A percentile compares a stretch with the other conserved stretches of the same genome.
Evolutionary conservation across 2,329 filamentous ascomycete genomes (phyloP).

Genomic region (Monosporascus sp.): DNA sequence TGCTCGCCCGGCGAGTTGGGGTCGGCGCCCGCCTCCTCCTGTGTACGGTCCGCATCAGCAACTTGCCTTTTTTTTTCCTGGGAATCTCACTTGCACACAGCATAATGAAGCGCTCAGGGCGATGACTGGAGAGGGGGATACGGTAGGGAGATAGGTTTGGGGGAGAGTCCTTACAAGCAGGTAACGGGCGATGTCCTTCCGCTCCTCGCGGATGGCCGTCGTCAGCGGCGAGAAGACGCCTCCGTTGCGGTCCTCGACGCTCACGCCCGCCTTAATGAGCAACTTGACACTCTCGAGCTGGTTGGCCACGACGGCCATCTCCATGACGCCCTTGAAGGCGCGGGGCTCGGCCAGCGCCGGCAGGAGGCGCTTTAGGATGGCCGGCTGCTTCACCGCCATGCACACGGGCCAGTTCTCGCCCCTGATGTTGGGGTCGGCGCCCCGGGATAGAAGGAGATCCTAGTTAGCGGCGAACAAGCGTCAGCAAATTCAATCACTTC

Average conservation of each 20-base stretch:
- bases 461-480: background rate
- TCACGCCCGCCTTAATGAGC: conserved; percentile 58
- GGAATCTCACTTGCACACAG: too few species aligned
- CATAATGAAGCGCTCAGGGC: background rate
- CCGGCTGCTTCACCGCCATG: conserved; percentile 59
- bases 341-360: conserved; percentile 51
- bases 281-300: conserved; percentile 63
- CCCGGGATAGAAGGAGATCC: conserved; percentile 17
- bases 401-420: conserved; percentile 67
- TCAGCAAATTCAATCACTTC: too few species aligned
- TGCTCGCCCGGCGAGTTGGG: conserved; percentile 65
- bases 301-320: conserved; percentile 61
- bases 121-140: background rate
- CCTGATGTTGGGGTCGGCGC: conserved; percentile 56
- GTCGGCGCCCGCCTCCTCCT: conserved; percentile 54
- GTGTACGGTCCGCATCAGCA: too few species aligned
- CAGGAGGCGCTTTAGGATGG: conserved; percentile 54
- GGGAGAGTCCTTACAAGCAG: conserved; percentile 37
- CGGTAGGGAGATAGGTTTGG: background rate
- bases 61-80: too few species aligned
- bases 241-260: conserved; percentile 65
- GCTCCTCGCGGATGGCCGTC: conserved; percentile 59
- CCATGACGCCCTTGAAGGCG: conserved; percentile 61
- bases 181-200: conserved; percentile 54
- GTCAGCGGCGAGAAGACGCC: conserved; percentile 68